Evolutionary conservation across 2,329 filamentous ascomycete species (phyloP).

Genomic region (Claviceps sp.): DNA sequence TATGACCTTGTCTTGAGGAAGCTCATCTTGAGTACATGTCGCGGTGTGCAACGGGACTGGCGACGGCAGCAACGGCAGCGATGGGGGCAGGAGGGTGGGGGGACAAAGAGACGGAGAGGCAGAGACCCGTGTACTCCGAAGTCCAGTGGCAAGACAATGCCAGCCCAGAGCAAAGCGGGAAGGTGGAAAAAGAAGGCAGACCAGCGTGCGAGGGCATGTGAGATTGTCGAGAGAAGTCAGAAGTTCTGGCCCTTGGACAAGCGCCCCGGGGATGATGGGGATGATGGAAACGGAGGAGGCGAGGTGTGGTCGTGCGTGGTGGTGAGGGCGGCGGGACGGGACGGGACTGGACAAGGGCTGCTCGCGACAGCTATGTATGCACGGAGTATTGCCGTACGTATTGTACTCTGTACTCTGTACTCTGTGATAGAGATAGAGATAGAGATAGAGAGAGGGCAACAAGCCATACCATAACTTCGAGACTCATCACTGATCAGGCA

Average conservation of each 20-base stretch:
- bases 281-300: neutral
- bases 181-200: neutral
- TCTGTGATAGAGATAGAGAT: neutral
- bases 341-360: neutral
- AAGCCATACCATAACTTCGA: neutral
- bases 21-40: constrained; percentile 28
- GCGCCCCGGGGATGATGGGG: neutral
- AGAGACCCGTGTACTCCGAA: neutral
- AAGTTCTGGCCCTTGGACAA: neutral
- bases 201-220: neutral
- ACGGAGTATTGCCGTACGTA: no score
- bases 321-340: constrained; percentile 3
- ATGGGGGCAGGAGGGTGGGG: neutral
- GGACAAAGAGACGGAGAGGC: neutral
- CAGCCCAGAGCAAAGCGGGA: neutral
- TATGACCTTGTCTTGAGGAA: constrained; percentile 30
- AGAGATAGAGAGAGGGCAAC: neutral
- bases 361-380: no score
- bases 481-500: neutral
- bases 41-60: constrained; percentile 15
- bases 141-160: neutral
- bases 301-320: neutral
- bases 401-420: neutral
- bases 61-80: constrained; percentile 3
- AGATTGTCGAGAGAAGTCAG: neutral